These are phyloP conservation scores for Komagataella populi DNA, from an alignment of 805 yeast genomes.

Conservation along the genomic window DNA sequence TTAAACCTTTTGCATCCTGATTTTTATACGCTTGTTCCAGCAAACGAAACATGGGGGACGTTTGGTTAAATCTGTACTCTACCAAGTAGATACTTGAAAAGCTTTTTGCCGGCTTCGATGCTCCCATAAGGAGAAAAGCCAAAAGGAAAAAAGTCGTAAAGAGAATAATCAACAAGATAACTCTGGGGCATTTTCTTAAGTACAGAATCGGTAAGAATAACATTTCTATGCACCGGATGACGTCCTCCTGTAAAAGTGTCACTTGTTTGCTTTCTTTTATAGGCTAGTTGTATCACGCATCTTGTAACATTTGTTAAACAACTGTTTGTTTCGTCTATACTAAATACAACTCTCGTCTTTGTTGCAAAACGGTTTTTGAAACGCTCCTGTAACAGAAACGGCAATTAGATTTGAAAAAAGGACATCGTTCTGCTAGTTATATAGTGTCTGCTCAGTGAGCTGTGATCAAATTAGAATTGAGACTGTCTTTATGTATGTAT, in stretches of 20 bases:
- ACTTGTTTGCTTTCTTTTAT: neutral
- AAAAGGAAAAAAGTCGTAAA: constrained; percentile 36
- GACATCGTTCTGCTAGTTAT: too few relatives aligned
- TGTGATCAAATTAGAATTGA: too few relatives aligned
- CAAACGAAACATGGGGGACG: constrained; percentile 27
- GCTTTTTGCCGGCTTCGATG: constrained; percentile 23
- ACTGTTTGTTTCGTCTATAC: neutral
- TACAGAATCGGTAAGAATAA: neutral
- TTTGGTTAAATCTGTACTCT: constrained; percentile 30
- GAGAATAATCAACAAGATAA: constrained; percentile 24
- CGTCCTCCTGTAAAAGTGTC: neutral
- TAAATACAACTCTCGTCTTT: neutral
- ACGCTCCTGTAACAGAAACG: neutral
- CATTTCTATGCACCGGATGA: neutral
- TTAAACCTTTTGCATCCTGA: constrained; percentile 19
- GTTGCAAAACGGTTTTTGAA: neutral
- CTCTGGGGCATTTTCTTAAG: constrained; percentile 22
- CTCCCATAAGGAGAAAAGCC: constrained; percentile 43
- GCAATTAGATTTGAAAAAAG: too few relatives aligned
- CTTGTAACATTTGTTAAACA: neutral
- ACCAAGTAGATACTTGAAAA: constrained; percentile 38
- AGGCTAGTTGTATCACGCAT: neutral
- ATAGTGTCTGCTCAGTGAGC: too few relatives aligned
- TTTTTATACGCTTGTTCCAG: constrained; percentile 22
- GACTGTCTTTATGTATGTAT: too few relatives aligned